Evolutionary conservation across 352 stramenopile species (phyloP).

Genomic region (Phytophthora hibernalis): DNA sequence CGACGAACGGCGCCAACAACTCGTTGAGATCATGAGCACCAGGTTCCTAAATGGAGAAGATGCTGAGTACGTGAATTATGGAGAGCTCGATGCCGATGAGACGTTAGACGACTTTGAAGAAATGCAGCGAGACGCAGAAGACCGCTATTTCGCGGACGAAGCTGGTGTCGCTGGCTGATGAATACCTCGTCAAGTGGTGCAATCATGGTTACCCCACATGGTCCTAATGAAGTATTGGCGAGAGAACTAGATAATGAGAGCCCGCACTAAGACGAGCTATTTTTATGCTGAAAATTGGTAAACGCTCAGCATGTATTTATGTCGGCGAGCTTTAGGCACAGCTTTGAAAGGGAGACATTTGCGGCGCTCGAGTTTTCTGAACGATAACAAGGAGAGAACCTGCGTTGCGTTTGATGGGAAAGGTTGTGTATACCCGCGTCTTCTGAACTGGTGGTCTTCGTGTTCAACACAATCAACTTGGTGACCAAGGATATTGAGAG

Average conservation of each 20-base stretch:
- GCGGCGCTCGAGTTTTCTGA: neutral
- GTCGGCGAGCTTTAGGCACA: conserved; percentile 7
- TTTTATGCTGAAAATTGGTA: conserved; percentile 17
- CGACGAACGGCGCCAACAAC: conserved; percentile 55
- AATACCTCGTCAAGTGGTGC: neutral
- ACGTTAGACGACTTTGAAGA: conserved; percentile 68
- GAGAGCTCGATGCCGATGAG: conserved; percentile 65
- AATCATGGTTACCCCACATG: neutral
- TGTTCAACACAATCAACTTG: neutral
- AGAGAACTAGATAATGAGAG: neutral
- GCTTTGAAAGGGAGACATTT: neutral
- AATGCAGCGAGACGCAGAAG: conserved; percentile 82
- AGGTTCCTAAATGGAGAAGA: conserved; percentile 77
- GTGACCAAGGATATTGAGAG: neutral
- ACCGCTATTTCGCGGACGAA: conserved; percentile 71
- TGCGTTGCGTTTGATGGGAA: conserved; percentile 14
- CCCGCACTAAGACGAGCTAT: conserved; percentile 17
- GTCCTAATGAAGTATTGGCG: neutral
- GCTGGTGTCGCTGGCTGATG: neutral
- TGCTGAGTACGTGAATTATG: conserved; percentile 68
- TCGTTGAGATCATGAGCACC: conserved; percentile 79
- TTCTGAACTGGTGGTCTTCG: neutral
- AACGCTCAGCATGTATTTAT: conserved; percentile 22
- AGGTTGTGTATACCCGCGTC: neutral
- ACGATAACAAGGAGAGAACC: neutral